These are phyloP conservation scores for Globisporangium abappressorium DNA, from an alignment of 352 stramenopile species.

Conservation along the genomic window DNA sequence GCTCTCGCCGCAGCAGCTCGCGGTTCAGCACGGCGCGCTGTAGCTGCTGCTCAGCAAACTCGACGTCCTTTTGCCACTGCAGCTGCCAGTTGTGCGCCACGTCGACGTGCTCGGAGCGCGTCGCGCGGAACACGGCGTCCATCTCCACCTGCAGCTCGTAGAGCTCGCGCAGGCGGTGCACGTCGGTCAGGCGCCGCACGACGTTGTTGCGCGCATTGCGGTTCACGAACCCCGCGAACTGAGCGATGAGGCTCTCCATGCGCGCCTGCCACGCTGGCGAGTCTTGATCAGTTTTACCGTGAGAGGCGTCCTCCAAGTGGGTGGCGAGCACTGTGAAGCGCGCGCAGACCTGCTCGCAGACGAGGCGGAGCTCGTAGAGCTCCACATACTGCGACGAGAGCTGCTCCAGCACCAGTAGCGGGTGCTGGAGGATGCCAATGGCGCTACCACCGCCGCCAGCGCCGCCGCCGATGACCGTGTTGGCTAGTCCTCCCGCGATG, in stretches of 20 bases:
- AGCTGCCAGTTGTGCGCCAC: slow-evolving; percentile 38
- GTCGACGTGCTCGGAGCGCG: slow-evolving; percentile 49
- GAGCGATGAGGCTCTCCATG: slow-evolving; percentile 19
- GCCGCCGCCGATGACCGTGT: not conserved
- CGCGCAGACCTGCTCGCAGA: slow-evolving; percentile 14
- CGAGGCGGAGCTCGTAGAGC: slow-evolving; percentile 9
- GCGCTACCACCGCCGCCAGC: not conserved
- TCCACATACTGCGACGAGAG: slow-evolving; percentile 21
- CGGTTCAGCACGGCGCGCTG: slow-evolving; percentile 22
- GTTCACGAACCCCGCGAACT: slow-evolving; percentile 30
- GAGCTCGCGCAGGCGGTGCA: slow-evolving; percentile 32
- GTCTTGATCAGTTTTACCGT: not conserved
- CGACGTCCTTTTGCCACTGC: slow-evolving; percentile 45
- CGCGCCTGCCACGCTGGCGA: slow-evolving; percentile 7
- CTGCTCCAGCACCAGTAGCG: slow-evolving; percentile 16
- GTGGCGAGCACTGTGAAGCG: slow-evolving; percentile 9
- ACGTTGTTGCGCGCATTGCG: slow-evolving; percentile 28
- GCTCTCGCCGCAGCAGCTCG: slow-evolving; percentile 23
- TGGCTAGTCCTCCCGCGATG: not conserved
- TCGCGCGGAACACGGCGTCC: slow-evolving; percentile 30
- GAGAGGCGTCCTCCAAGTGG: slow-evolving; percentile 1
- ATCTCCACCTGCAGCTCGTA: slow-evolving; percentile 34
- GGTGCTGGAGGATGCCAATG: slow-evolving; percentile 8
- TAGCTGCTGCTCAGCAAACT: slow-evolving; percentile 42
- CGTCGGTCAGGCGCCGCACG: slow-evolving; percentile 35